A percentile compares a stretch with the other conserved stretches of the same genome.
phyloP scores from a whole-genome alignment of 2,329 filamentous ascomycete genomes.

The Neurospora crassa region DNA sequence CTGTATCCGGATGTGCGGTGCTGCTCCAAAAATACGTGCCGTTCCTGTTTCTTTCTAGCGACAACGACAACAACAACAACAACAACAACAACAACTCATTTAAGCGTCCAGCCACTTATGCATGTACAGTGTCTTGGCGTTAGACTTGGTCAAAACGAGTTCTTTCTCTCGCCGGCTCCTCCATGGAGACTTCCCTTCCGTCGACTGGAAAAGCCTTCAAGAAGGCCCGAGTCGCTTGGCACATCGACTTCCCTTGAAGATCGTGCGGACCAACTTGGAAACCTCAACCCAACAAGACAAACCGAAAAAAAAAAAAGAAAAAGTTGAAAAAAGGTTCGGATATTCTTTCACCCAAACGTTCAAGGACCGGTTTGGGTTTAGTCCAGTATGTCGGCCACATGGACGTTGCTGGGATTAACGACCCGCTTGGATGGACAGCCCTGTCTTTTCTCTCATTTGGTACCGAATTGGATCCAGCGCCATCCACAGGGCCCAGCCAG shows the following conservation, averaged over 20 bases:
- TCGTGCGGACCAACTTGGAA: neutral
- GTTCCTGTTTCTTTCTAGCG: neutral
- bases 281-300: neutral
- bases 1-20: neutral
- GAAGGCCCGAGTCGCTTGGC: neutral
- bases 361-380: neutral
- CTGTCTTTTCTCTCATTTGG: neutral
- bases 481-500: neutral
- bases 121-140: neutral
- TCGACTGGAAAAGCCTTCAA: neutral
- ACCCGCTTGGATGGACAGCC: slow-evolving; percentile 9
- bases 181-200: neutral
- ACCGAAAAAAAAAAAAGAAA: neutral
- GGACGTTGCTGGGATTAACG: slow-evolving; percentile 12
- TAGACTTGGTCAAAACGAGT: neutral
- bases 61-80: neutral
- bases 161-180: neutral
- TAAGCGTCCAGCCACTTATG: neutral
- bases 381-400: slow-evolving; percentile 8
- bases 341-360: neutral
- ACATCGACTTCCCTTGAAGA: neutral
- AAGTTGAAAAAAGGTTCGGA: neutral
- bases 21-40: neutral
- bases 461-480: slow-evolving; percentile 2
- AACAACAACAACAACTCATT: neutral